Percentiles rank a stretch among this genome's conserved stretches.
phyloP scores from a whole-genome alignment of 352 stramenopile genomes.

The Globisporangium iwayamae region DNA sequence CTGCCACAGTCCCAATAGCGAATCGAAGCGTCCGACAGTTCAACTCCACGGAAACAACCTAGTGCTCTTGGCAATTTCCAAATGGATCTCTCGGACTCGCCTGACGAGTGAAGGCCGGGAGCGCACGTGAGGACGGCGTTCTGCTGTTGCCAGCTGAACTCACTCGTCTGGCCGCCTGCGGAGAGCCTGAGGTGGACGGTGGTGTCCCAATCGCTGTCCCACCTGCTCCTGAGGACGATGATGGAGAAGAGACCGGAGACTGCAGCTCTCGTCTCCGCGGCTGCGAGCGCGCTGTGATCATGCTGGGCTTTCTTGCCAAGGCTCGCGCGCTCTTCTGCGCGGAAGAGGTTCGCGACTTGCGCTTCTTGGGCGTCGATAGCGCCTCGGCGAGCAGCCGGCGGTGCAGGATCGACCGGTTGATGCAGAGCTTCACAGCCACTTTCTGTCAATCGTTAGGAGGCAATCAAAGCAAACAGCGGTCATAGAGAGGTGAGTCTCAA shows the following conservation, averaged over 20 bases:
- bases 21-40: no score
- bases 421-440: slow-evolving; percentile 28
- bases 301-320: neutral
- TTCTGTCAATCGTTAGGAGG: slow-evolving; percentile 20
- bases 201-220: neutral
- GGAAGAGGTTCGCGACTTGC: slow-evolving; percentile 2
- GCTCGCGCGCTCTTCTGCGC: slow-evolving; percentile 3
- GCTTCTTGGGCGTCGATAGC: slow-evolving; percentile 10
- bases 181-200: neutral
- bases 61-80: no score
- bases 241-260: neutral
- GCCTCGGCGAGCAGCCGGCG: slow-evolving; percentile 11
- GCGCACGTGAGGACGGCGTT: neutral
- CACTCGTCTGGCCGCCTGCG: neutral
- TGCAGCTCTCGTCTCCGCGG: neutral
- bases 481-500: neutral
- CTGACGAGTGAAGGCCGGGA: no score
- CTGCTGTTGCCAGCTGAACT: neutral
- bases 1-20: no score
- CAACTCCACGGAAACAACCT: no score
- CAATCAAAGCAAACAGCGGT: neutral
- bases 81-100: no score
- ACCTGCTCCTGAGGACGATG: neutral
- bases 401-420: slow-evolving; percentile 17
- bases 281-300: neutral